These are phyloP conservation scores for Oxytropis ochrocephala DNA, from an alignment of 306 rosid genomes.

Conservation along the genomic window DNA sequence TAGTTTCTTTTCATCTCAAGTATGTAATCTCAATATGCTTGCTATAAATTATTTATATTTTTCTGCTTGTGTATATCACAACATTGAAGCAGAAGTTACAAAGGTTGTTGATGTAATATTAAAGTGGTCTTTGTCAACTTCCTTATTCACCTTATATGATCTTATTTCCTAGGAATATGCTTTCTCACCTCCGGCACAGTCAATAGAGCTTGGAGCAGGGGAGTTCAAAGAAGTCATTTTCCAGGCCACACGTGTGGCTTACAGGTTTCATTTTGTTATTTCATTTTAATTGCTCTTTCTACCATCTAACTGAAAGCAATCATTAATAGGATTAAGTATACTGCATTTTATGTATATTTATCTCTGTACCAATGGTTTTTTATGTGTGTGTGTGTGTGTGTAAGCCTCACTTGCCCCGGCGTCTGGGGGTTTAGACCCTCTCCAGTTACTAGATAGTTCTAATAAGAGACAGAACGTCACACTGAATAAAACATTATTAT, in stretches of 20 bases:
- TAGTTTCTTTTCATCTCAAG: not conserved
- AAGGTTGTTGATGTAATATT: slow-evolving; percentile 4
- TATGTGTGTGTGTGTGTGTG: not conserved
- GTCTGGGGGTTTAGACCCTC: too few species aligned
- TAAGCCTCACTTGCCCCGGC: too few species aligned
- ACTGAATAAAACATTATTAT: too few species aligned
- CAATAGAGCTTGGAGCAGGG: slow-evolving; percentile 91
- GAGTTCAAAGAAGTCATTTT: slow-evolving; percentile 76
- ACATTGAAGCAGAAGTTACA: slow-evolving; percentile 1
- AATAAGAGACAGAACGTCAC: too few species aligned
- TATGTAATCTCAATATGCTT: not conserved
- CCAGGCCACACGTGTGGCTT: slow-evolving; percentile 93
- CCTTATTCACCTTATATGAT: slow-evolving; percentile 15
- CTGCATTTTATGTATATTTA: slow-evolving; percentile 5
- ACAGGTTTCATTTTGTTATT: slow-evolving; percentile 58
- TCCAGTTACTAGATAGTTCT: too few species aligned
- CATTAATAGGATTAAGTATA: not conserved
- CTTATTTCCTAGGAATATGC: slow-evolving; percentile 65
- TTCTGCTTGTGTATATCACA: slow-evolving; percentile 3
- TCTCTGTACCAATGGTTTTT: not conserved
- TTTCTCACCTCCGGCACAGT: slow-evolving; percentile 84
- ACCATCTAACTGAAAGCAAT: slow-evolving; percentile 7
- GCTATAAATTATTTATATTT: not conserved
- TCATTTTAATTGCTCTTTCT: not conserved
- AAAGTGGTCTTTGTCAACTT: slow-evolving; percentile 14